Evolutionary conservation across 2,329 filamentous ascomycete genomes (phyloP), one percentile per base, ranked within the genome.

Genomic region (Exophiala viscosa): DNA sequence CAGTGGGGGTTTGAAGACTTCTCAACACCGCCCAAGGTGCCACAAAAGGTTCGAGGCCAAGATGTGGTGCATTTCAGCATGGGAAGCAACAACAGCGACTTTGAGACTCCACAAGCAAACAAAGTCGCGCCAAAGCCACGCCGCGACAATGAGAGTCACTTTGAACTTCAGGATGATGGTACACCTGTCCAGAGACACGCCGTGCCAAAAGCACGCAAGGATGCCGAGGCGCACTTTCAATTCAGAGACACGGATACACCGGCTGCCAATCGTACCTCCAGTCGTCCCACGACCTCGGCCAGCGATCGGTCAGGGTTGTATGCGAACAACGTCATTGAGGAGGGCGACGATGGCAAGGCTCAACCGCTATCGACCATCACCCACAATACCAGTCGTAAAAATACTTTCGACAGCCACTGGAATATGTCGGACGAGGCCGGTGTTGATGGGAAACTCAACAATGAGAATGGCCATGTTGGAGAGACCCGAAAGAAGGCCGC

Each of bases 1-100:
- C 85, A 88, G 57, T 96, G 92, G 90, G 83, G 84, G 44, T 97
- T 97, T 69, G 83, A 89, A 56, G 90, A 96, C 71, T 95, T 95
- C 64, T 75, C 76, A 13, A 96, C 91, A 0, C 92, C 92, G 0
- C 80, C 86, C 60, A 96, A 95, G 76, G 76, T 82, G 43, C 77
- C 80, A 3, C 73, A 77, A 41, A 87, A 86, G 69, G 68, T 80
- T 48, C 80, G 84, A 54, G 74, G 79, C 35, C 82, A 90, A 65
- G 84, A 93, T 56, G 79, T 85, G 55, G 86, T 88, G 50, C 86
- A 93, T 68, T 84, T 85, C 67, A 80, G 77, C 55, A 95, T 88
- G 83, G 86, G 85, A 62, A 84, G 86, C 43, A 85, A 90, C 55
- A 81, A 86, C 60, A 75, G 62, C 14, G 65, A 67, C 6, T 43